A percentile compares a stretch with the other conserved stretches of the same genome.
Conservation (phyloP, 805 yeast genomes). For the Lachancea waltii region DNA sequence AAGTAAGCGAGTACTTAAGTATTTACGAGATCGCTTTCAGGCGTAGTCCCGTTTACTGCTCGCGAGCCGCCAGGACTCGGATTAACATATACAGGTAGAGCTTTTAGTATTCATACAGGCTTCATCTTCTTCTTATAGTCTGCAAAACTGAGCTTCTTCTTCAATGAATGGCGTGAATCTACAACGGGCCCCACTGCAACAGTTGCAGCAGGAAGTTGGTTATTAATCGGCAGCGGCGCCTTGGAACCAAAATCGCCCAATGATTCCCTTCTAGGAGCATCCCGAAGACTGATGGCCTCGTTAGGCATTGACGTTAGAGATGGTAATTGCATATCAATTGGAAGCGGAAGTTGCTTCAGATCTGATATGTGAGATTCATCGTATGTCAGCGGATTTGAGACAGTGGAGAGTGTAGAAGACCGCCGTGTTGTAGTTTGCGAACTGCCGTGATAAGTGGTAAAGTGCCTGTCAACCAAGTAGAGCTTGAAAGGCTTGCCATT, state of each 20-base stretch:
- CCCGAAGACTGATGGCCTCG: neutral
- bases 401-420: neutral
- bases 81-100: too few species aligned
- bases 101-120: too few species aligned
- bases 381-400: slow-evolving; percentile 13
- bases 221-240: neutral
- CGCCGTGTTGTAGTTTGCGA: neutral
- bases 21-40: too few species aligned
- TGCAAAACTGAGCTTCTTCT: slow-evolving; percentile 34
- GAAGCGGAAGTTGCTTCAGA: slow-evolving; percentile 21
- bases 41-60: too few species aligned
- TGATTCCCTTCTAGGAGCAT: neutral
- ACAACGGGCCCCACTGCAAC: neutral
- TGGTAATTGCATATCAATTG: slow-evolving; percentile 11
- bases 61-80: too few species aligned
- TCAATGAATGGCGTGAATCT: slow-evolving; percentile 9
- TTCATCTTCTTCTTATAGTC: slow-evolving; percentile 31
- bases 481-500: slow-evolving; percentile 3
- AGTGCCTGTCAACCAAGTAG: slow-evolving; percentile 4
- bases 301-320: neutral
- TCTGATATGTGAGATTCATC: slow-evolving; percentile 24
- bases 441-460: neutral
- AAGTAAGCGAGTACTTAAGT: too few species aligned
- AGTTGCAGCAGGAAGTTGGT: neutral
- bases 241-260: neutral